Percentiles rank a stretch among this genome's conserved stretches.
phyloP scores from a whole-genome alignment of 805 yeast genomes.

The Metschnikowia noctiluminum region DNA sequence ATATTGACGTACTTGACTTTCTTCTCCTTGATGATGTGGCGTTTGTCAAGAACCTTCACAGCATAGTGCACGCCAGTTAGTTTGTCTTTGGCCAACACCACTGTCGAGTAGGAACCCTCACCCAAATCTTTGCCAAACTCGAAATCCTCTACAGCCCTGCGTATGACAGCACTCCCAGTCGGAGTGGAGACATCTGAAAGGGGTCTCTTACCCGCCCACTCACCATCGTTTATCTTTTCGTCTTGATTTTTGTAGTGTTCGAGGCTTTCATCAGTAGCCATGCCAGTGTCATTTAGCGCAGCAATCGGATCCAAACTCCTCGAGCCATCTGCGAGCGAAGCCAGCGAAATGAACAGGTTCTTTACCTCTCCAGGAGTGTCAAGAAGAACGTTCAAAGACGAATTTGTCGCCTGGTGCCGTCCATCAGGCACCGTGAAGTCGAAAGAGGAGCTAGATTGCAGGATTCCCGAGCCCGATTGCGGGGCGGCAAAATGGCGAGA shows the following conservation, averaged over 20 bases:
- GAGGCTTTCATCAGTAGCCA: constrained; percentile 8
- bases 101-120: constrained; percentile 46
- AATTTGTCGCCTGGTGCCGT: constrained; percentile 21
- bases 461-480: constrained; percentile 27
- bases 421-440: constrained; percentile 27
- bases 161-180: constrained; percentile 23
- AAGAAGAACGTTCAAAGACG: constrained; percentile 35
- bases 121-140: constrained; percentile 41
- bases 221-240: constrained; percentile 16
- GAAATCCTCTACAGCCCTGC: constrained; percentile 39
- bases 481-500: constrained; percentile 10
- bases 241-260: constrained; percentile 19
- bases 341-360: constrained; percentile 15
- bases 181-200: constrained; percentile 20
- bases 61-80: constrained; percentile 61
- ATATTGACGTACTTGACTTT: constrained; percentile 82
- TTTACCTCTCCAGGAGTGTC: constrained; percentile 26
- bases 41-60: constrained; percentile 69
- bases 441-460: constrained; percentile 27
- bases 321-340: constrained; percentile 2
- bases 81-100: constrained; percentile 47
- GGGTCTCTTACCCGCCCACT: constrained; percentile 37
- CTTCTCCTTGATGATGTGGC: constrained; percentile 76
- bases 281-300: constrained; percentile 2
- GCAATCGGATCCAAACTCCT: constrained; percentile 1